Conservation (phyloP, 192 early-diverging fungal species). For the Coemansia sp. region DNA sequence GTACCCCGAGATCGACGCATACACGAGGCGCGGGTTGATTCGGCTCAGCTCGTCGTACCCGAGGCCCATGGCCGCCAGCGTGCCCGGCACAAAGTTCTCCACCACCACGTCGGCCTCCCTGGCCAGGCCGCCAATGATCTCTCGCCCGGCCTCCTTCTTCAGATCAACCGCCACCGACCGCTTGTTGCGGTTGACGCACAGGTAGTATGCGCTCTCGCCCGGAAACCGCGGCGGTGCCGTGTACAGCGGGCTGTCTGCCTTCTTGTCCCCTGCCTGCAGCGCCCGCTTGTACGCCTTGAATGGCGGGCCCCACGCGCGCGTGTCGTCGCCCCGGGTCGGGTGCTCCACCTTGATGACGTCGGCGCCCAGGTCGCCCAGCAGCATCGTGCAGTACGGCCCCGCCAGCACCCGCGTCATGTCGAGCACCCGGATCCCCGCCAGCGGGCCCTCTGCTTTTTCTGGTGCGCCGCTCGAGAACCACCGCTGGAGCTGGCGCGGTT, state of each 20-base stretch:
- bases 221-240: constrained; percentile 38
- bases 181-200: constrained; percentile 93
- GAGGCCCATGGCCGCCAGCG: constrained; percentile 72
- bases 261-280: constrained; percentile 8
- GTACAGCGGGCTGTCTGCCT: constrained; percentile 45
- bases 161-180: constrained; percentile 85
- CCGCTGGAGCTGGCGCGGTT: too few relatives aligned
- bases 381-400: constrained; percentile 79
- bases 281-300: constrained; percentile 26
- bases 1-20: constrained; percentile 84
- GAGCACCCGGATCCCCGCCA: constrained; percentile 66
- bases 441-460: constrained; percentile 37
- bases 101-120: constrained; percentile 76
- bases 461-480: background rate
- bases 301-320: constrained; percentile 83
- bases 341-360: constrained; percentile 91
- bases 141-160: constrained; percentile 62
- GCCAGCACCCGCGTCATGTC: constrained; percentile 76
- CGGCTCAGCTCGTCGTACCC: constrained; percentile 68
- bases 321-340: constrained; percentile 82
- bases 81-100: constrained; percentile 92
- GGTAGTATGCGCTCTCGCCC: constrained; percentile 85
- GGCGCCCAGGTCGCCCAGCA: constrained; percentile 80
- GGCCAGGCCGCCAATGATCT: constrained; percentile 70
- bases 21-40: constrained; percentile 80